Percentiles rank a stretch among this genome's conserved stretches.
These are phyloP conservation scores for Myxozyma sirexii DNA, from an alignment of 805 yeast genomes.

Conservation along the genomic window DNA sequence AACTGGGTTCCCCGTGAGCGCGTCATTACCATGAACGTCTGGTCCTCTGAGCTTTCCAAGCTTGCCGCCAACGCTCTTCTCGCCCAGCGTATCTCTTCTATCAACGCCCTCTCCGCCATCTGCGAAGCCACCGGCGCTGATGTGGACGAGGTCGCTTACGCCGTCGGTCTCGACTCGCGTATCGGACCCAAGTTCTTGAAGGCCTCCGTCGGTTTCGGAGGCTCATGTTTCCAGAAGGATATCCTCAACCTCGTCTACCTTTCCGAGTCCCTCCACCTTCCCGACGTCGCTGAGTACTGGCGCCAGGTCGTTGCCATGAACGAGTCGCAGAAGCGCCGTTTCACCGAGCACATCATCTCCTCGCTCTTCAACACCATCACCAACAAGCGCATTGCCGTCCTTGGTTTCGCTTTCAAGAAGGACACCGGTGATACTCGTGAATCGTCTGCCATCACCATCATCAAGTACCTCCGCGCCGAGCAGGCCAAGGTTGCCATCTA, in stretches of 20 bases:
- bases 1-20: slow-evolving; percentile 39
- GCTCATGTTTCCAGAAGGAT: slow-evolving; percentile 42
- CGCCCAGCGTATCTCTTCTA: slow-evolving; percentile 42
- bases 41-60: slow-evolving; percentile 42
- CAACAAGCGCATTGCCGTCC: slow-evolving; percentile 39
- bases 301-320: slow-evolving; percentile 41
- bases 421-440: slow-evolving; percentile 42
- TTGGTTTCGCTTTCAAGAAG: slow-evolving; percentile 42
- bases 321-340: slow-evolving; percentile 40
- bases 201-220: slow-evolving; percentile 42
- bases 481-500: slow-evolving; percentile 39
- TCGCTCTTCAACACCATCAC: slow-evolving; percentile 40
- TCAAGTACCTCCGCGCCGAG: slow-evolving; percentile 38
- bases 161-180: slow-evolving; percentile 40
- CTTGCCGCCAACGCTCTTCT: slow-evolving; percentile 41
- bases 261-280: slow-evolving; percentile 40
- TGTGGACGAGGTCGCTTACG: slow-evolving; percentile 41
- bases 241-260: slow-evolving; percentile 40
- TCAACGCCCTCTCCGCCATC: slow-evolving; percentile 41
- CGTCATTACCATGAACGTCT: slow-evolving; percentile 40
- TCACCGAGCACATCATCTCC: slow-evolving; percentile 38
- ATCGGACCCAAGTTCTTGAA: slow-evolving; percentile 41
- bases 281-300: slow-evolving; percentile 41
- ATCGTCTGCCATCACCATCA: slow-evolving; percentile 40
- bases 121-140: slow-evolving; percentile 42